Percentiles rank a stretch among this genome's conserved stretches.
These are phyloP conservation scores for Pythium periplocum DNA, from an alignment of 352 stramenopile species.

Conservation along the genomic window DNA sequence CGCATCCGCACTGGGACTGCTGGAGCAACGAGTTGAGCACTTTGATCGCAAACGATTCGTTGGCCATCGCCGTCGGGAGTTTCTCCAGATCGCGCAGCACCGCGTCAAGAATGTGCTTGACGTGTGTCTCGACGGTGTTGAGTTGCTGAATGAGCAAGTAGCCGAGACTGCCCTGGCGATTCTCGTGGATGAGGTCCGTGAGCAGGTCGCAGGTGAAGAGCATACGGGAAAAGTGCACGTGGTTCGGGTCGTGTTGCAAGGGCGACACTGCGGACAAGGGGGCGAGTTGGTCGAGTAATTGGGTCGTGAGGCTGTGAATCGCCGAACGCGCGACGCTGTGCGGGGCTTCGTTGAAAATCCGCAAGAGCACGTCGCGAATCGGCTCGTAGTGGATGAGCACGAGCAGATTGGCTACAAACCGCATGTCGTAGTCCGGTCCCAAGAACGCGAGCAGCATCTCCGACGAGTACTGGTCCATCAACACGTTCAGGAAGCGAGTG, in stretches of 20 bases:
- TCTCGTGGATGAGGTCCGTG: constrained; percentile 73
- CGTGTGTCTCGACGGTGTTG: constrained; percentile 23
- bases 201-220: constrained; percentile 75
- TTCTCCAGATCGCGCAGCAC: constrained; percentile 33
- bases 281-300: constrained; percentile 52
- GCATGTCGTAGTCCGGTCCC: constrained; percentile 24
- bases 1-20: constrained; percentile 62
- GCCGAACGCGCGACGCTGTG: constrained; percentile 2
- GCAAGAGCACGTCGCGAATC: constrained; percentile 50
- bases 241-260: constrained; percentile 22
- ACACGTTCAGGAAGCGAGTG: constrained; percentile 43
- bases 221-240: constrained; percentile 62
- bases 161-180: constrained; percentile 47
- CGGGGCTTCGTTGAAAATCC: constrained; percentile 44
- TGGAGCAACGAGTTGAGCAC: constrained; percentile 77
- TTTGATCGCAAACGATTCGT: constrained; percentile 70
- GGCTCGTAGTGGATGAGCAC: constrained; percentile 63
- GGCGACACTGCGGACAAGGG: constrained; percentile 11
- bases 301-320: constrained; percentile 23
- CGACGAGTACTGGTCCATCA: constrained; percentile 71
- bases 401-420: constrained; percentile 51
- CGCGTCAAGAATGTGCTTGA: constrained; percentile 35
- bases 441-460: constrained; percentile 49
- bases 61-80: constrained; percentile 57
- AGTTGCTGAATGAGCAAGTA: constrained; percentile 41